Evolutionary conservation across 352 stramenopile genomes (phyloP), one percentile per base, ranked within the genome.

Genomic region (Pythium aquatile): DNA sequence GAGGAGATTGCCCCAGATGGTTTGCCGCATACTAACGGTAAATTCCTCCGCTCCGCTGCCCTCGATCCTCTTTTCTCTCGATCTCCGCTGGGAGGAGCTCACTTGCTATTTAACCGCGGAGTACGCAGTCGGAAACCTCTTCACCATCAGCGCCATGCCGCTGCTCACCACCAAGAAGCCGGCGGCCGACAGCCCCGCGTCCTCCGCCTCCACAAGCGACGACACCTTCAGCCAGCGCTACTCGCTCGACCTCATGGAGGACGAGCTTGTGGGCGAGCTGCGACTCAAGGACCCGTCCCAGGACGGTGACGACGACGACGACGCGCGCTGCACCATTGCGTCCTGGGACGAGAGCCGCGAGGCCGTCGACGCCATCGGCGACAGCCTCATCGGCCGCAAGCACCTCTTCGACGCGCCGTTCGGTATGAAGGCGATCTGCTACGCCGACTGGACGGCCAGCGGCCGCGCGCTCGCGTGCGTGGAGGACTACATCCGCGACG

Each of bases 391-490:
- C 29, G 70, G 70, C 13, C 60, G 60, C 58, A 71, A 66, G 24
- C 40, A 64, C 14, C 55, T 73, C 39, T 77, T 77, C 52, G 70
- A 77, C 54, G 40, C 70, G 13, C 83, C 83, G 16, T 90, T 75
- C 62, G 79, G 81, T 48, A 46, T 53, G 29, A 72, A 74, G 35
- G 83, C 81, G 10, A 71, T 97, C 37, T 72, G 88, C 10, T 98
- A 98, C 69, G 90, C 79, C 52, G 94, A 98, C 75, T 96, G 90
- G 44, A 97, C 91, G n/a, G 94, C 92, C 11, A 93, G 78, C 24
- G 87, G 91, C 49, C 77, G 87, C 56, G 79, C 88, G 8, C 57
- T 97, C 3, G 65, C 54, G 53, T 85, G 70, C 39, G 40, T 48
- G 40, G 93, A 98, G 70, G 56, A 78, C 26, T 98, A 96, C 62